Evolutionary conservation across 2,329 filamentous ascomycete species (phyloP).

Genomic region (Fusarium sp.): DNA sequence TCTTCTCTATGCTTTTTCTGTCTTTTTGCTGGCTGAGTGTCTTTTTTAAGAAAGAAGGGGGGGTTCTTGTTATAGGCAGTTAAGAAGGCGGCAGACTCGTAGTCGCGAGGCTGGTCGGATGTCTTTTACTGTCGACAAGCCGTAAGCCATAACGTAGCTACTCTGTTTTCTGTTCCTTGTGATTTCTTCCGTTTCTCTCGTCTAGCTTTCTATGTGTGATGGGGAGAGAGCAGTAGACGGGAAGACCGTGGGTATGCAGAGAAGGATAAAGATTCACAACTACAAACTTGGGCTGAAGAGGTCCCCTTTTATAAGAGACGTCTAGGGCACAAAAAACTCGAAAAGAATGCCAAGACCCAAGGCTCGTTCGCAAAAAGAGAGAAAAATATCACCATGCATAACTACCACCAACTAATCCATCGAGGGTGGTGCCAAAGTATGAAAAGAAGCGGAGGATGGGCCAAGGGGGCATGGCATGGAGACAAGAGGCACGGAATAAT

Average conservation of each 20-base stretch:
- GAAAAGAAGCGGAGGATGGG: background rate
- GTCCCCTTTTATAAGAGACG: slow-evolving; percentile 33
- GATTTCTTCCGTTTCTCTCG: slow-evolving; percentile 7
- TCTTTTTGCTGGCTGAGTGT: background rate
- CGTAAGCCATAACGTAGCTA: slow-evolving; percentile 41
- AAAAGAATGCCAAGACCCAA: slow-evolving; percentile 24
- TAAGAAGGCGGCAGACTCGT: slow-evolving; percentile 42
- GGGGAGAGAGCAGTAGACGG: background rate
- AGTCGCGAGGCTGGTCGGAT: slow-evolving; percentile 40
- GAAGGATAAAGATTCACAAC: slow-evolving; percentile 13
- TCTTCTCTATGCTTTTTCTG: slow-evolving; percentile 5
- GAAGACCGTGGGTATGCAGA: slow-evolving; percentile 15
- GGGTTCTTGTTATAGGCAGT: slow-evolving; percentile 39
- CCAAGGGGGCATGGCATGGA: slow-evolving; percentile 17
- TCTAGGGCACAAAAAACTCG: slow-evolving; percentile 9
- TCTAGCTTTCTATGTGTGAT: background rate
- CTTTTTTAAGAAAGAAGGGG: background rate
- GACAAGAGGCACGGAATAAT: slow-evolving; percentile 10
- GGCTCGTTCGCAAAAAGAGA: background rate
- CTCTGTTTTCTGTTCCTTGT: slow-evolving; percentile 11
- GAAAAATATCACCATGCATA: slow-evolving; percentile 25
- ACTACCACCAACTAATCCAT: slow-evolving; percentile 16
- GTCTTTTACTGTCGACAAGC: slow-evolving; percentile 39
- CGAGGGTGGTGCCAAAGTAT: slow-evolving; percentile 34
- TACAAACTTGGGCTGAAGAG: slow-evolving; percentile 15